These are phyloP conservation scores for Testicularia cyperi DNA, from an alignment of 1,284 basidiomycete species.

Conservation along the genomic window DNA sequence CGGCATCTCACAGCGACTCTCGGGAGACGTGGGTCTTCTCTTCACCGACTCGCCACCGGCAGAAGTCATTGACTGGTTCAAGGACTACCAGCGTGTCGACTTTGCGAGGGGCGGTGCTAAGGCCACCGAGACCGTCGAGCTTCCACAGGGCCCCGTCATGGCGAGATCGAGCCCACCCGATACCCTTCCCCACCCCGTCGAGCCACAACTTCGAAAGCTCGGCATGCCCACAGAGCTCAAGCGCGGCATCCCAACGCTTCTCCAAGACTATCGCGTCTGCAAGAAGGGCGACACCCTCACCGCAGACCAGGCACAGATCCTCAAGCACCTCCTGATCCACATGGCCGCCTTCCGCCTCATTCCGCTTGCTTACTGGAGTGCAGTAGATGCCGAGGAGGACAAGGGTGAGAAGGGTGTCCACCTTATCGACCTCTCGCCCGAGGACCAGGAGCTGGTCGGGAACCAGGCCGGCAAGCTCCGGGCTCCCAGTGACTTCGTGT, in stretches of 20 bases:
- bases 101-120: constrained; percentile 85
- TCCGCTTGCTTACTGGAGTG: constrained; percentile 58
- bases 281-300: constrained; percentile 77
- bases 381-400: constrained; percentile 36
- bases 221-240: constrained; percentile 84
- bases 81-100: constrained; percentile 82
- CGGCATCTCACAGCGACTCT: constrained; percentile 82
- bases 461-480: constrained; percentile 27
- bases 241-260: constrained; percentile 82
- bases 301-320: constrained; percentile 65
- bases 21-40: constrained; percentile 88
- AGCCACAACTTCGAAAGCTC: constrained; percentile 88
- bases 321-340: constrained; percentile 57
- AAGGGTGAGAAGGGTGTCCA: constrained; percentile 39
- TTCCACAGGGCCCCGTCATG: constrained; percentile 67
- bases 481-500: constrained; percentile 33
- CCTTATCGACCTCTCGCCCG: constrained; percentile 33
- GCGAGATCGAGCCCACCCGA: constrained; percentile 59
- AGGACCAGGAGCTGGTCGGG: constrained; percentile 39
- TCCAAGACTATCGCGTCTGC: constrained; percentile 75
- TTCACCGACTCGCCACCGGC: constrained; percentile 84
- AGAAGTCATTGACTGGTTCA: constrained; percentile 93
- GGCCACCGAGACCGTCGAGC: constrained; percentile 73
- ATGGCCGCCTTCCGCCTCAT: constrained; percentile 55
- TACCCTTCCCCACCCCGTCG: constrained; percentile 92